Conservation (phyloP, 2,329 filamentous ascomycete genomes). For the Fulvia fulva region DNA sequence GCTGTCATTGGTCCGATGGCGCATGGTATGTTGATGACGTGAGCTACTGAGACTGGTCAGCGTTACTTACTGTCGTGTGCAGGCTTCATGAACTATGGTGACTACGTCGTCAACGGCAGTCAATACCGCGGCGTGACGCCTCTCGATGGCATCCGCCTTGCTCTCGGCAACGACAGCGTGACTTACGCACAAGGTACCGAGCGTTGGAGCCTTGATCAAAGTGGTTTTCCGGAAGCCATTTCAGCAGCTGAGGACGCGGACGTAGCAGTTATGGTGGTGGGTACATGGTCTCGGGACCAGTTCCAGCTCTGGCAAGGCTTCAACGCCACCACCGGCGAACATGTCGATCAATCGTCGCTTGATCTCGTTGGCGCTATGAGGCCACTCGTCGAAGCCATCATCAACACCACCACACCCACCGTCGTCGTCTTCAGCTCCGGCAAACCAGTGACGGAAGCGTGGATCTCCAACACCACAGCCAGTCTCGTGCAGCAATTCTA, state of each 20-base stretch:
- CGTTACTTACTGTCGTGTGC: background rate
- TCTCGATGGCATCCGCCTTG: constrained; percentile 62
- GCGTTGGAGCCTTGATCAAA: constrained; percentile 67
- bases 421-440: constrained; percentile 65
- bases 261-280: constrained; percentile 68
- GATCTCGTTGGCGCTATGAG: constrained; percentile 68
- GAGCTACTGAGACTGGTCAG: background rate
- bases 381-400: constrained; percentile 62
- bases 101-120: constrained; percentile 66
- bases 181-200: constrained; percentile 68
- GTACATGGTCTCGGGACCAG: constrained; percentile 73
- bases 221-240: constrained; percentile 64
- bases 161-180: constrained; percentile 54
- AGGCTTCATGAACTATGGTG: constrained; percentile 65
- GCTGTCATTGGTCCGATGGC: constrained; percentile 74
- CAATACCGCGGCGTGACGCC: constrained; percentile 65
- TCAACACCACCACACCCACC: constrained; percentile 63
- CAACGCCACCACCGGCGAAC: constrained; percentile 72
- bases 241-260: constrained; percentile 62
- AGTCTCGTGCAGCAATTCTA: constrained; percentile 73
- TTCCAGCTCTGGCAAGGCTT: constrained; percentile 65
- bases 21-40: constrained; percentile 45
- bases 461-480: constrained; percentile 63
- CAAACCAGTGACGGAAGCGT: constrained; percentile 69
- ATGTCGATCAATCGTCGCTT: constrained; percentile 62